Conservation (phyloP, 257 asterid genomes). For the Plectranthus barbatus region DNA sequence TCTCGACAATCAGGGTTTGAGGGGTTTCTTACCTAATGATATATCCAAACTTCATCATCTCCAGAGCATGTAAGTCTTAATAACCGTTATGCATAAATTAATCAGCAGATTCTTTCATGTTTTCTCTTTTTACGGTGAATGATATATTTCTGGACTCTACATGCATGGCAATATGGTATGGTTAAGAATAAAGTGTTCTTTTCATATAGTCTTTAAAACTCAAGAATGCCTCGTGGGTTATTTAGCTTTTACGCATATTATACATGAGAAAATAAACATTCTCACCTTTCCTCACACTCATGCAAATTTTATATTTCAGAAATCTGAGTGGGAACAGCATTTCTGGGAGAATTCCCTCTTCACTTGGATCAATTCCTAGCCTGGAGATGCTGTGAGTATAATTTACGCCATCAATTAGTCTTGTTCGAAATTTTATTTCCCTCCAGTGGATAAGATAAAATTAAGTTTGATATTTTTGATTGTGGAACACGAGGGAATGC, state of each 20-base stretch:
- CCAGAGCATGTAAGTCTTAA: conserved; percentile 80
- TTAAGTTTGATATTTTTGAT: background rate
- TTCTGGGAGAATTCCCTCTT: conserved; percentile 67
- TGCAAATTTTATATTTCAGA: conserved; percentile 51
- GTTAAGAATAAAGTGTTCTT: background rate
- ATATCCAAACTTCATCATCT: conserved; percentile 74
- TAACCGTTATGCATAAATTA: background rate
- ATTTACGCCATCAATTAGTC: background rate
- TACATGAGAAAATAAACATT: background rate
- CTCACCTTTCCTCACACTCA: background rate
- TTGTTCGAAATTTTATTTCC: background rate
- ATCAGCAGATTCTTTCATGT: background rate
- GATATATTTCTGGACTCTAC: background rate
- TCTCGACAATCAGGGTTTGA: conserved; percentile 93
- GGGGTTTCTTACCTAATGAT: conserved; percentile 70
- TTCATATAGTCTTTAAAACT: no score
- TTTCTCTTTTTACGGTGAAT: background rate
- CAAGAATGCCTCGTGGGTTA: no score
- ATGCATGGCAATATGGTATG: background rate
- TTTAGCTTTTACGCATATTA: background rate
- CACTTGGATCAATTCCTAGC: conserved; percentile 60
- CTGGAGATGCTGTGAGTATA: conserved; percentile 67
- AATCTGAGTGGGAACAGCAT: conserved; percentile 90
- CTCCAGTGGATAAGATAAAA: background rate
- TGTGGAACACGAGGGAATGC: background rate